phyloP scores from a whole-genome alignment of 352 stramenopile genomes.

The Globisporangium paroecandrum region DNA sequence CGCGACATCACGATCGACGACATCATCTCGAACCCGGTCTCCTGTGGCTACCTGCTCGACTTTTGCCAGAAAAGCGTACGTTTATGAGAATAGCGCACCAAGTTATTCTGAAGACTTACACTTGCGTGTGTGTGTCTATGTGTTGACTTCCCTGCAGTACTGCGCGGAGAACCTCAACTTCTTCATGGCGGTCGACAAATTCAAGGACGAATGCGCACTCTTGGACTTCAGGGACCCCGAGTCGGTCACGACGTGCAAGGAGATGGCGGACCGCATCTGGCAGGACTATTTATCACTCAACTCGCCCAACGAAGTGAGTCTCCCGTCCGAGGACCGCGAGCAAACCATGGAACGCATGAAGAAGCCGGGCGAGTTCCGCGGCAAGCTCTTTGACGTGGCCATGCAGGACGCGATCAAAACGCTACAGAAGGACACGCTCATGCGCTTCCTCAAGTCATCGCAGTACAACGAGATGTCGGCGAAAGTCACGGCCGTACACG shows the following conservation, averaged over 20 bases:
- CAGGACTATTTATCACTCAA: slow-evolving; percentile 81
- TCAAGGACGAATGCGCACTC: slow-evolving; percentile 77
- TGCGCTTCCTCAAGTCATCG: slow-evolving; percentile 69
- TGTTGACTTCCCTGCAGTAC: slow-evolving; percentile 32
- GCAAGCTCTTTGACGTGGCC: slow-evolving; percentile 80
- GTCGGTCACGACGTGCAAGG: slow-evolving; percentile 73
- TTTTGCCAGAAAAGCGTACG: slow-evolving; percentile 85
- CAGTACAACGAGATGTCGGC: slow-evolving; percentile 78
- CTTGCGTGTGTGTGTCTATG: no score
- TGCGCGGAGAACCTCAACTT: slow-evolving; percentile 85
- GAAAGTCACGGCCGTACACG: slow-evolving; percentile 49
- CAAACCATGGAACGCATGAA: slow-evolving; percentile 84
- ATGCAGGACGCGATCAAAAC: slow-evolving; percentile 85
- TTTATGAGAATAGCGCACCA: not conserved
- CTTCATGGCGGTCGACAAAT: slow-evolving; percentile 86
- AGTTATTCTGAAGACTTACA: not conserved
- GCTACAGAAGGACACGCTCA: slow-evolving; percentile 77
- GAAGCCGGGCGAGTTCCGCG: slow-evolving; percentile 63
- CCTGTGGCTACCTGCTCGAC: slow-evolving; percentile 79
- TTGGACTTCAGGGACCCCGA: slow-evolving; percentile 79
- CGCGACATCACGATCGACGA: slow-evolving; percentile 81
- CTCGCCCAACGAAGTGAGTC: slow-evolving; percentile 79
- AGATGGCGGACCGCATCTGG: slow-evolving; percentile 84
- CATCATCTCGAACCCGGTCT: slow-evolving; percentile 85
- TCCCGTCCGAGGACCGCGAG: slow-evolving; percentile 74